phyloP scores from a whole-genome alignment of 1,284 basidiomycete genomes.

The Malassezia cuniculi region DNA sequence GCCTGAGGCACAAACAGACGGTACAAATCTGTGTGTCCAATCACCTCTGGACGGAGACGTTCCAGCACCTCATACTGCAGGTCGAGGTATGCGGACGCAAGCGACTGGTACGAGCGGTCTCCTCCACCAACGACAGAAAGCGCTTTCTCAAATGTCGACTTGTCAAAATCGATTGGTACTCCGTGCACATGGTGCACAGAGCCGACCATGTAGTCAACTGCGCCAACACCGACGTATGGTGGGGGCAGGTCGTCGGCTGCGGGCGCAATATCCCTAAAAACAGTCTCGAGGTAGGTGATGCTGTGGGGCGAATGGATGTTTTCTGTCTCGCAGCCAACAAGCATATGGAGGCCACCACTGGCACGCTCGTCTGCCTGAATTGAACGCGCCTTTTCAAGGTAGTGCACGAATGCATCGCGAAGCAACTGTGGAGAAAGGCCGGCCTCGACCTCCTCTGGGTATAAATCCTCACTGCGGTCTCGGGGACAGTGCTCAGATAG shows the following conservation, averaged over 20 bases:
- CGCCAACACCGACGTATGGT: constrained; percentile 11
- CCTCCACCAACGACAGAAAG: too few species aligned
- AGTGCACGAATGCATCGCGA: constrained; percentile 55
- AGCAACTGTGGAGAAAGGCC: constrained; percentile 50
- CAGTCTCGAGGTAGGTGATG: constrained; percentile 48
- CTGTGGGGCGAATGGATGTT: constrained; percentile 60
- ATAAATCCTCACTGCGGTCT: constrained; percentile 65
- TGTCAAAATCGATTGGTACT: constrained; percentile 87
- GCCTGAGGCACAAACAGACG: constrained; percentile 24
- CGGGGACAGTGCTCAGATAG: constrained; percentile 90
- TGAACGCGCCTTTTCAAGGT: constrained; percentile 62
- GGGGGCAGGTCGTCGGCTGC: neutral
- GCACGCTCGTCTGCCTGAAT: constrained; percentile 50
- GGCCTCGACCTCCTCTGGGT: constrained; percentile 66
- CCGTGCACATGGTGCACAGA: constrained; percentile 79
- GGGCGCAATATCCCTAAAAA: constrained; percentile 46
- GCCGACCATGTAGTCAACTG: constrained; percentile 80
- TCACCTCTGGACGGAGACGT: constrained; percentile 67
- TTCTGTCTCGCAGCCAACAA: constrained; percentile 89
- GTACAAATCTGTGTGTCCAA: constrained; percentile 72
- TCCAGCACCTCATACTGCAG: constrained; percentile 29
- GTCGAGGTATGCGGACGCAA: constrained; percentile 30
- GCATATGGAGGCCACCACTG: constrained; percentile 51
- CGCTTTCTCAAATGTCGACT: constrained; percentile 56
- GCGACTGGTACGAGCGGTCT: constrained; percentile 34